Conservation (phyloP, 2,329 filamentous ascomycete species). For the Microdochium trichocladiopsis region DNA sequence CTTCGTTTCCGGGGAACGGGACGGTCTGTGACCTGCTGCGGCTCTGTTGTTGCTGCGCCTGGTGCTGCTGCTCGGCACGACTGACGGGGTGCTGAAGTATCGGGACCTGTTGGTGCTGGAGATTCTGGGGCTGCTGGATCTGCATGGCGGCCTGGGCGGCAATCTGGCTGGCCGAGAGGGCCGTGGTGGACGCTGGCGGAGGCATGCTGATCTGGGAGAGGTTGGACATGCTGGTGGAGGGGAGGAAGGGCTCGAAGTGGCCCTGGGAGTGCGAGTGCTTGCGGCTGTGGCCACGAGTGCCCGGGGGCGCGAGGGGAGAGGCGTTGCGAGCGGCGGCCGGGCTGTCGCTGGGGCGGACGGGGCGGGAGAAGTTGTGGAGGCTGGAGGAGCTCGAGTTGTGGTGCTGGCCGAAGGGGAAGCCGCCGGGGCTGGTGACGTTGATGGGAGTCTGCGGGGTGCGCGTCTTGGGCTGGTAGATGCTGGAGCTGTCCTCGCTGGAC, state of each 20-base stretch:
- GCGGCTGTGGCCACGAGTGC: constrained; percentile 30
- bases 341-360: constrained; percentile 29
- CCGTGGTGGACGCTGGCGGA: constrained; percentile 33
- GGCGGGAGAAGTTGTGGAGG: constrained; percentile 53
- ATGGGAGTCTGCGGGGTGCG: constrained; percentile 27
- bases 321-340: constrained; percentile 21
- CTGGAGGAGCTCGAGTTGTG: constrained; percentile 39
- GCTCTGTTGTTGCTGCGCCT: constrained; percentile 19
- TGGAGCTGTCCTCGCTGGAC: constrained; percentile 32
- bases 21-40: constrained; percentile 38
- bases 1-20: constrained; percentile 35
- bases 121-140: constrained; percentile 35
- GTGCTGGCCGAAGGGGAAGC: constrained; percentile 39
- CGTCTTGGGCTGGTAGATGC: constrained; percentile 37
- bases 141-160: constrained; percentile 72
- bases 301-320: constrained; percentile 31
- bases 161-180: constrained; percentile 63
- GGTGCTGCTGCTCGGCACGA: constrained; percentile 29
- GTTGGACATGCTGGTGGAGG: constrained; percentile 52
- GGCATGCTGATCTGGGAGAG: constrained; percentile 41
- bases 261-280: constrained; percentile 69
- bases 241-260: constrained; percentile 67
- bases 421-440: constrained; percentile 36
- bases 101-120: constrained; percentile 29
- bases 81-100: constrained; percentile 17